Percentiles rank a stretch among this genome's conserved stretches.
Conservation (phyloP, 1,284 basidiomycete species). For the Cutaneotrichosporon curvatum region DNA sequence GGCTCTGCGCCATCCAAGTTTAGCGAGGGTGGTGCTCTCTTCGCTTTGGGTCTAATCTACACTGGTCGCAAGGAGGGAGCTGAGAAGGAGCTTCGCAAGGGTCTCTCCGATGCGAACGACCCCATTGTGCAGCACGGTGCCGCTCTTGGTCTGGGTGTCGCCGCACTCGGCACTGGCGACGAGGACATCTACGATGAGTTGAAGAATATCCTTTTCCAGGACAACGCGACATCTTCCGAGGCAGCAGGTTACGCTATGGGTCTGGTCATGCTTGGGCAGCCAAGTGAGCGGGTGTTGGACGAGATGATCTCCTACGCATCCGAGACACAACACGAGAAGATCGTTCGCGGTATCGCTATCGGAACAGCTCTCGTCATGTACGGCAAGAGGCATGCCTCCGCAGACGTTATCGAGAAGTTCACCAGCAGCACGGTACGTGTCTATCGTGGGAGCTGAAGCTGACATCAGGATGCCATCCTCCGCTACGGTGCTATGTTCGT, state of each 20-base stretch:
- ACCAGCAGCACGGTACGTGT: conserved; percentile 71
- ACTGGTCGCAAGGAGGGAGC: conserved; percentile 58
- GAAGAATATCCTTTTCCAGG: conserved; percentile 77
- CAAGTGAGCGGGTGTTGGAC: conserved; percentile 64
- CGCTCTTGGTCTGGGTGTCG: conserved; percentile 84
- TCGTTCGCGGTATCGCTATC: conserved; percentile 85
- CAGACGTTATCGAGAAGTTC: conserved; percentile 65
- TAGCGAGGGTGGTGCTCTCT: conserved; percentile 87
- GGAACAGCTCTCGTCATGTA: conserved; percentile 87
- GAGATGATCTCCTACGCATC: conserved; percentile 92
- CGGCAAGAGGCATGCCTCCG: conserved; percentile 80
- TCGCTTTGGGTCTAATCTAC: conserved; percentile 89
- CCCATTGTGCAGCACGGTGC: conserved; percentile 94
- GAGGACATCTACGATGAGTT: conserved; percentile 84
- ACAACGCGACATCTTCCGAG: conserved; percentile 89
- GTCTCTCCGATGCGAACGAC: conserved; percentile 53
- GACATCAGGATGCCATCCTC: conserved; percentile 74
- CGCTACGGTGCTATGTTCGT: conserved; percentile 95
- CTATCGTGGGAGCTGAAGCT: conserved; percentile 7
- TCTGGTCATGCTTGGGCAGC: conserved; percentile 88
- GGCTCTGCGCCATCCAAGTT: conserved; percentile 58
- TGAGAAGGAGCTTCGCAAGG: conserved; percentile 61
- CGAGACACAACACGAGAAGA: conserved; percentile 97
- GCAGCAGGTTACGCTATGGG: conserved; percentile 94
- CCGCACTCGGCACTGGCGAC: conserved; percentile 83